Conservation (phyloP, 306 rosid species). For the Acacia acuminata region DNA sequence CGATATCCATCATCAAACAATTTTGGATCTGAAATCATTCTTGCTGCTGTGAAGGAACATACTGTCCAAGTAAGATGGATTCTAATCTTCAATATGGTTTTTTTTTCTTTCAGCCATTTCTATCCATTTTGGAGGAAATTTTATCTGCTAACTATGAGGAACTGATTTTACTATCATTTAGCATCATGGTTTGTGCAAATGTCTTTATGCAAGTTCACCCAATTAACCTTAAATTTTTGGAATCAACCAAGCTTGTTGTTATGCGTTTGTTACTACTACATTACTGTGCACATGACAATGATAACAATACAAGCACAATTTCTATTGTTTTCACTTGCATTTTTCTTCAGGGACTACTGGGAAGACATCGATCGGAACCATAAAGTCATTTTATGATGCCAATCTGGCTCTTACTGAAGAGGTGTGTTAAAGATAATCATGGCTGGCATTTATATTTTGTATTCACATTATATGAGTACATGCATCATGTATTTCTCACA, state of each 20-base stretch:
- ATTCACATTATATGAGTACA: too few species aligned
- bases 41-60: conserved; percentile 72
- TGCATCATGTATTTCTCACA: too few species aligned
- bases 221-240: background rate
- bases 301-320: too few species aligned
- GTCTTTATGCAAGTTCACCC: background rate
- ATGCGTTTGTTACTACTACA: too few species aligned
- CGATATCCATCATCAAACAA: conserved; percentile 81
- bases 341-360: too few species aligned
- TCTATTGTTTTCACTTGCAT: background rate
- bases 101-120: conserved; percentile 2
- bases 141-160: conserved; percentile 7
- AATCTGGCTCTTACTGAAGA: too few species aligned
- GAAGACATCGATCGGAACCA: too few species aligned
- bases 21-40: conserved; percentile 96
- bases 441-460: too few species aligned
- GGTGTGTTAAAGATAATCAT: too few species aligned
- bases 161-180: background rate
- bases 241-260: too few species aligned
- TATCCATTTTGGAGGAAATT: conserved; percentile 3
- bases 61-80: conserved; percentile 81
- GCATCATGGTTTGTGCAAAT: background rate
- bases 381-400: background rate
- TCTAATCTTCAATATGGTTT: too few species aligned
- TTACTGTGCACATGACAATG: too few species aligned